A percentile compares a stretch with the other conserved stretches of the same genome.
Conservation (phyloP, 257 asterid species). For the Solanum appendiculatum region DNA sequence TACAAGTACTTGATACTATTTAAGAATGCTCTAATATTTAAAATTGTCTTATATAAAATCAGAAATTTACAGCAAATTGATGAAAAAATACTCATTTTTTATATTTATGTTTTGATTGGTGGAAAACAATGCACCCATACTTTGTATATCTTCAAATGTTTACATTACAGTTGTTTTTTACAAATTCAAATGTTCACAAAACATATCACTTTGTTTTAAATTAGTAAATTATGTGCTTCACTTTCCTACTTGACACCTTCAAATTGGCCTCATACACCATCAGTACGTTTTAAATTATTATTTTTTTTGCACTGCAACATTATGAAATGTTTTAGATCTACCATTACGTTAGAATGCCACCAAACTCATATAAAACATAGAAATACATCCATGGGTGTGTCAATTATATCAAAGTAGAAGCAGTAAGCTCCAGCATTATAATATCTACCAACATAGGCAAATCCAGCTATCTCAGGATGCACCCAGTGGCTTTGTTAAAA, state of each 20-base stretch:
- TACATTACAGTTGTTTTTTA: not conserved
- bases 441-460: not conserved
- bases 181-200: not conserved
- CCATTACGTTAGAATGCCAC: too few species aligned
- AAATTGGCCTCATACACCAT: not conserved
- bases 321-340: not conserved
- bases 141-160: not conserved
- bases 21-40: not conserved
- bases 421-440: not conserved
- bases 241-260: not conserved
- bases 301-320: not conserved
- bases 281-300: not conserved
- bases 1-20: not conserved
- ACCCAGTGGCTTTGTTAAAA: not conserved
- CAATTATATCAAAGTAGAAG: not conserved
- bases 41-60: not conserved
- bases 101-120: not conserved
- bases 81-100: not conserved
- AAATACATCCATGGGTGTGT: not conserved
- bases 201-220: not conserved
- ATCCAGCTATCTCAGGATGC: not conserved
- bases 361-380: not conserved
- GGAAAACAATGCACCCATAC: not conserved
- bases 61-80: not conserved
- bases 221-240: not conserved